A percentile compares a stretch with the other conserved stretches of the same genome.
These are phyloP conservation scores for Hyaloscypha hepaticicola DNA, from an alignment of 495 filamentous ascomycete species.

Conservation along the genomic window DNA sequence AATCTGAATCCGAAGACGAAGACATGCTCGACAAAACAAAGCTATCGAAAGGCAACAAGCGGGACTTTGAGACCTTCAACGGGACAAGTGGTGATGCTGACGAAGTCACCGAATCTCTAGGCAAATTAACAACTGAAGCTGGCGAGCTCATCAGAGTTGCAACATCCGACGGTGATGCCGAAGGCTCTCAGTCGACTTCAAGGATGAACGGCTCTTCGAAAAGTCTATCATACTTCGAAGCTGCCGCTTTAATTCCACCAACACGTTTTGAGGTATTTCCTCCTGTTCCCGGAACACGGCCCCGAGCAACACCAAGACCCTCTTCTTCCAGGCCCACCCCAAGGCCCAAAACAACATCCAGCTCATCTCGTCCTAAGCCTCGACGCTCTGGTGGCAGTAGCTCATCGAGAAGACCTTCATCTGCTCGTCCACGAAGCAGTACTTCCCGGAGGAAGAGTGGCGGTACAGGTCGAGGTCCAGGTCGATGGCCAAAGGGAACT, in stretches of 20 bases:
- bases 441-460: conserved; percentile 33
- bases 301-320: conserved; percentile 29
- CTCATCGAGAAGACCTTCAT: conserved; percentile 21
- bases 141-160: conserved; percentile 16
- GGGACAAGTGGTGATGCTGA: conserved; percentile 21
- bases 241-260: conserved; percentile 61
- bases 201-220: conserved; percentile 39
- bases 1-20: conserved; percentile 52
- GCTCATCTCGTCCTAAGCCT: conserved; percentile 17
- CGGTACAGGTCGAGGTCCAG: conserved; percentile 51
- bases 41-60: conserved; percentile 30
- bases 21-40: conserved; percentile 10
- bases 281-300: conserved; percentile 54
- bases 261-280: conserved; percentile 85
- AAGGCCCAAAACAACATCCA: conserved; percentile 14
- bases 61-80: conserved; percentile 29
- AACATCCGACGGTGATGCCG: conserved; percentile 11
- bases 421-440: conserved; percentile 20
- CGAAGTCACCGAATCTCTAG: conserved; percentile 20
- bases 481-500: conserved; percentile 54
- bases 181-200: conserved; percentile 3
- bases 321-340: conserved; percentile 17
- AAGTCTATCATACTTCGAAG: conserved; percentile 27
- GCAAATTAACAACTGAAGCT: conserved; percentile 24
- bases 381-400: conserved; percentile 11